Evolutionary conservation across 495 filamentous ascomycete genomes (phyloP).

Genomic region (Xylaria venustula): DNA sequence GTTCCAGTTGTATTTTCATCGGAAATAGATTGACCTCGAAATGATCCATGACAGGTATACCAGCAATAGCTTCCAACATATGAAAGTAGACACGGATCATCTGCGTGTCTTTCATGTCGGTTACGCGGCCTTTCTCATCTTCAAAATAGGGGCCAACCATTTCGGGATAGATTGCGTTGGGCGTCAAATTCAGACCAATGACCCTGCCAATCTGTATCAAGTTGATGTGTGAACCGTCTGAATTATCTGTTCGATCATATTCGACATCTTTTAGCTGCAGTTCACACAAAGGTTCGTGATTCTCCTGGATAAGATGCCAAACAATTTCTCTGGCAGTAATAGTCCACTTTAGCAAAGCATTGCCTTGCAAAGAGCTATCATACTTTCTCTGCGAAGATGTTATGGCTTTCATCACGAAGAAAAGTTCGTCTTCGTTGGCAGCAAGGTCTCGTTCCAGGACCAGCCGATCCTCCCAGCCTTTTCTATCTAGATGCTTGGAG

Average conservation of each 20-base stretch:
- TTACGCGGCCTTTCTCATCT: slow-evolving; percentile 48
- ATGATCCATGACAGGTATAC: slow-evolving; percentile 94
- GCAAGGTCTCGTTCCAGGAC: slow-evolving; percentile 83
- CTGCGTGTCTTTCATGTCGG: slow-evolving; percentile 54
- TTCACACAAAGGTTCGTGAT: slow-evolving; percentile 85
- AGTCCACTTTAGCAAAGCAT: slow-evolving; percentile 81
- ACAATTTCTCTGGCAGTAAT: slow-evolving; percentile 89
- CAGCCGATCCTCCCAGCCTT: slow-evolving; percentile 88
- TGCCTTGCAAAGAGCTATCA: slow-evolving; percentile 68
- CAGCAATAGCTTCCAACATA: slow-evolving; percentile 96
- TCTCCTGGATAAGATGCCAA: slow-evolving; percentile 90
- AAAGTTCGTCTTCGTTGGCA: slow-evolving; percentile 91
- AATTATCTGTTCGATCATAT: slow-evolving; percentile 93
- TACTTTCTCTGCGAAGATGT: slow-evolving; percentile 89
- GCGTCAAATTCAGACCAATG: slow-evolving; percentile 82
- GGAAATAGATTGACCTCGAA: slow-evolving; percentile 95
- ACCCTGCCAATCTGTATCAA: slow-evolving; percentile 79
- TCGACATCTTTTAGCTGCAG: slow-evolving; percentile 85
- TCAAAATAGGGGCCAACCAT: slow-evolving; percentile 90
- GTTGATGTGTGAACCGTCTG: slow-evolving; percentile 94
- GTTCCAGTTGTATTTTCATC: slow-evolving; percentile 90
- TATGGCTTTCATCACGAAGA: slow-evolving; percentile 99
- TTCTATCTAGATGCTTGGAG: slow-evolving; percentile 79
- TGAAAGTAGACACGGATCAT: slow-evolving; percentile 96
- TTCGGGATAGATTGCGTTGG: slow-evolving; percentile 88